Conservation (phyloP, 2,329 filamentous ascomycete species). For the Metarhizium sp. region DNA sequence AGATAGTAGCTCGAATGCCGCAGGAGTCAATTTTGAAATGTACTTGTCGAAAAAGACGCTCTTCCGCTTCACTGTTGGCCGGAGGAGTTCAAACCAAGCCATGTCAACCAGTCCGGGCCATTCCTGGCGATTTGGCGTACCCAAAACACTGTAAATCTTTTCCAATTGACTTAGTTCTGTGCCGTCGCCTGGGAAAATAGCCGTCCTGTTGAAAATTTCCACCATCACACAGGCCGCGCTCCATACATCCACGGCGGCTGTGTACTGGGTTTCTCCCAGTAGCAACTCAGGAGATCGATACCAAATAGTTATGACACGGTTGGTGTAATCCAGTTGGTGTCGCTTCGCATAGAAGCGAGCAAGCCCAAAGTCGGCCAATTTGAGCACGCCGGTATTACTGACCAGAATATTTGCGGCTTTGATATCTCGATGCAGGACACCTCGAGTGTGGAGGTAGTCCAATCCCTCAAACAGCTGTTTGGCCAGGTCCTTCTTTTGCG, state of each 20-base stretch:
- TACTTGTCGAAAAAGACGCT: constrained; percentile 80
- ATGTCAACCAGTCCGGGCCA: constrained; percentile 92
- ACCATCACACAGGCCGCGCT: constrained; percentile 94
- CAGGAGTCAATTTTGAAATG: constrained; percentile 62
- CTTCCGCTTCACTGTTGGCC: constrained; percentile 63
- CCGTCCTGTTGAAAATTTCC: constrained; percentile 88
- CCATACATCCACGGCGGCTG: constrained; percentile 88
- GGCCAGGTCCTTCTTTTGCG: constrained; percentile 88
- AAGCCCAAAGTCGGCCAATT: constrained; percentile 91
- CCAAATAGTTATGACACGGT: constrained; percentile 98
- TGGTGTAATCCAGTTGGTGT: constrained; percentile 89
- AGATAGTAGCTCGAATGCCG: constrained; percentile 72
- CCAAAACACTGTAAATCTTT: constrained; percentile 89
- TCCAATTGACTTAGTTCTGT: constrained; percentile 94
- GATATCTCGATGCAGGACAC: constrained; percentile 95
- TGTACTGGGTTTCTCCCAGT: constrained; percentile 83
- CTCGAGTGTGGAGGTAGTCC: constrained; percentile 83
- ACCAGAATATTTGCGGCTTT: constrained; percentile 97
- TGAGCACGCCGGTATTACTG: constrained; percentile 78
- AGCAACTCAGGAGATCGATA: constrained; percentile 87
- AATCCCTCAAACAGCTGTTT: constrained; percentile 89
- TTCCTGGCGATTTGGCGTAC: constrained; percentile 72
- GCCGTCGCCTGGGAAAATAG: constrained; percentile 91
- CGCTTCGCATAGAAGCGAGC: constrained; percentile 94
- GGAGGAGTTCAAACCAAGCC: constrained; percentile 91